Conservation (phyloP, 352 stramenopile species). For the Globisporangium yorkense region DNA sequence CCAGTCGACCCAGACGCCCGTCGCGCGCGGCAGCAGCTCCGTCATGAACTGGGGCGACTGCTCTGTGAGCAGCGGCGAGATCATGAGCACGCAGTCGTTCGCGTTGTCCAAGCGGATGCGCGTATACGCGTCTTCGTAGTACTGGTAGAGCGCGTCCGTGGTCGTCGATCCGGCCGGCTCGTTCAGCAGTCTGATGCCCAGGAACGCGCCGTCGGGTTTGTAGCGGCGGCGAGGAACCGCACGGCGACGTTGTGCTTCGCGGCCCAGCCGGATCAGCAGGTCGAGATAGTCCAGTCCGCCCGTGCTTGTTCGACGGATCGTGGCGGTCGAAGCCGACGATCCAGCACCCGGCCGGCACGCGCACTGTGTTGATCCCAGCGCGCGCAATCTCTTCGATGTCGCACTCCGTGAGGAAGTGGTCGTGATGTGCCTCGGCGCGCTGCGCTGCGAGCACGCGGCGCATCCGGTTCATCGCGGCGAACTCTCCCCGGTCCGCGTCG, state of each 20-base stretch:
- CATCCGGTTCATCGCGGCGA: constrained; percentile 42
- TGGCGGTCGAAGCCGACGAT: constrained; percentile 64
- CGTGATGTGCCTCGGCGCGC: constrained; percentile 41
- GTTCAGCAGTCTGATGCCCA: constrained; percentile 29
- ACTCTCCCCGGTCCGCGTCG: constrained; percentile 45
- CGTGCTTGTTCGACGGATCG: constrained; percentile 26
- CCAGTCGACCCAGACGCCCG: constrained; percentile 27
- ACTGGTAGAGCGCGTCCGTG: constrained; percentile 18
- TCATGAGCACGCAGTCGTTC: constrained; percentile 22
- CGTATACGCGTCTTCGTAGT: constrained; percentile 25
- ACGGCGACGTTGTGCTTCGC: constrained; percentile 43
- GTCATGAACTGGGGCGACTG: constrained; percentile 20
- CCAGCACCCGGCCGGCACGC: constrained; percentile 78
- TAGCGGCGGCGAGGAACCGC: constrained; percentile 24
- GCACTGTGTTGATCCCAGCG: constrained; percentile 70
- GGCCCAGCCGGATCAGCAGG: constrained; percentile 39
- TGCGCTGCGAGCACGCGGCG: constrained; percentile 28
- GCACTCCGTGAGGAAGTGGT: constrained; percentile 59
- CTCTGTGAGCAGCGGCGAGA: constrained; percentile 16
- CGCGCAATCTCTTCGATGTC: constrained; percentile 57
- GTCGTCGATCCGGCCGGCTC: constrained; percentile 20
- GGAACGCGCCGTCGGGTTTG: constrained; percentile 21
- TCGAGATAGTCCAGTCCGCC: constrained; percentile 48
- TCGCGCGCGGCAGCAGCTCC: constrained; percentile 9
- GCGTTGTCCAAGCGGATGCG: constrained; percentile 12